These are phyloP conservation scores for Carpinus fangiana DNA, from an alignment of 306 rosid genomes.

Conservation along the genomic window DNA sequence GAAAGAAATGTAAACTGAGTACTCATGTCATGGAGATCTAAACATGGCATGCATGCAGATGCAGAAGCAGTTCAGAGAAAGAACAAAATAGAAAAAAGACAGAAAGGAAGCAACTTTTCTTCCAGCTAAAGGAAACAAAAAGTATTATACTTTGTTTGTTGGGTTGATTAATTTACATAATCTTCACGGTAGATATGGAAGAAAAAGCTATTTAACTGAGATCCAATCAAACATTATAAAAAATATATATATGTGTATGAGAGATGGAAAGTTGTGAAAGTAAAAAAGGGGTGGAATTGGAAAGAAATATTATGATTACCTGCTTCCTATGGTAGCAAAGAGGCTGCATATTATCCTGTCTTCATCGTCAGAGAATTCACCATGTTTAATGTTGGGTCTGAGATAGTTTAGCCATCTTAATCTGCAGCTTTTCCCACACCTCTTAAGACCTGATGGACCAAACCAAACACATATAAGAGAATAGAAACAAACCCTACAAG, in stretches of 20 bases:
- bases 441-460: slow-evolving; percentile 62
- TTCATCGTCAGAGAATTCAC: slow-evolving; percentile 84
- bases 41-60: slow-evolving; percentile 31
- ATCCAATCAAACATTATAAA: background rate
- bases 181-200: background rate
- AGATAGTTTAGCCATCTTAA: slow-evolving; percentile 96
- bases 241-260: background rate
- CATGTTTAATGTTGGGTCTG: slow-evolving; percentile 88
- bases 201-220: background rate
- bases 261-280: background rate
- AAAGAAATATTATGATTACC: slow-evolving; percentile 39
- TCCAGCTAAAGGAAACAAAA: background rate
- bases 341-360: slow-evolving; percentile 75
- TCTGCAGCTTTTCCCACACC: slow-evolving; percentile 97
- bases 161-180: slow-evolving; percentile 10
- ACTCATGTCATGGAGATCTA: slow-evolving; percentile 21
- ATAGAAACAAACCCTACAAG: background rate
- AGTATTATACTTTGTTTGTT: background rate
- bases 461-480: slow-evolving; percentile 7
- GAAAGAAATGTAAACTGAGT: background rate
- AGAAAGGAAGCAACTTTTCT: background rate
- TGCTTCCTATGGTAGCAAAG: slow-evolving; percentile 91
- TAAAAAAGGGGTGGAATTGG: background rate
- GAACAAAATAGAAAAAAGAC: background rate
- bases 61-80: background rate